Evolutionary conservation across 768 basidiomycete genomes (phyloP).

Genomic region (Favolaschia claudopus): DNA sequence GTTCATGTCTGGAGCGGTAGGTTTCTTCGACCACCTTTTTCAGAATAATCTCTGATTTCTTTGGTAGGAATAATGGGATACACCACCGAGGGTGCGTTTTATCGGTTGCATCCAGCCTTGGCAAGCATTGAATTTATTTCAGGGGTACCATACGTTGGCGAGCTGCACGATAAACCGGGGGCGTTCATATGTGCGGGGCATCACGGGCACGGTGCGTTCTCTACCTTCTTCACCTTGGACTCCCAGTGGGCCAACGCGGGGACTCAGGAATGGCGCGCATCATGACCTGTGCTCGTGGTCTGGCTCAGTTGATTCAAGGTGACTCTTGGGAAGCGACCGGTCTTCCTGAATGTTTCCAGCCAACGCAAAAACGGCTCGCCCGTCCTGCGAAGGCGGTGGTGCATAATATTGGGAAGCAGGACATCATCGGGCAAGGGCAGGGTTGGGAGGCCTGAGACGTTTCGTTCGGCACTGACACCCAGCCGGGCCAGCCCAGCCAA

Average conservation of each 20-base stretch:
- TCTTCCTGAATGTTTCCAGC: constrained; percentile 25
- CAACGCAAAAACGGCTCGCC: constrained; percentile 17
- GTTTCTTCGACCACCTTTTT: no score
- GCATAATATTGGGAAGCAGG: no score
- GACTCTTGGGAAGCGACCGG: constrained; percentile 26
- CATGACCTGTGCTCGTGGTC: constrained; percentile 18
- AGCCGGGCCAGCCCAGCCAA: no score
- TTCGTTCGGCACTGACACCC: no score
- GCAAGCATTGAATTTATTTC: background rate
- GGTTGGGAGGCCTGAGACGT: no score
- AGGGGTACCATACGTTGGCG: constrained; percentile 29
- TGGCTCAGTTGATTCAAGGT: constrained; percentile 25
- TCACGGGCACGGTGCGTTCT: constrained; percentile 34
- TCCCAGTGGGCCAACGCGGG: no score
- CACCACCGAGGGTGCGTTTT: constrained; percentile 20
- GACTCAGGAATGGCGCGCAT: constrained; percentile 28
- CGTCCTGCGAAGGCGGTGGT: constrained; percentile 11
- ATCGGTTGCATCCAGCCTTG: background rate
- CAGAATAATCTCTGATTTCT: no score
- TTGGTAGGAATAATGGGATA: constrained; percentile 28
- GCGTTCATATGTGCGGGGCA: constrained; percentile 31
- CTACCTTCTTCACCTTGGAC: no score
- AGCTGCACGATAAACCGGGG: constrained; percentile 24
- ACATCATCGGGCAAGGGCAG: no score
- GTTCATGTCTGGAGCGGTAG: no score